A percentile compares a stretch with the other conserved stretches of the same genome.
Evolutionary conservation across 371 early-diverging fungal genomes (phyloP).

Genomic region (Zychaea mexicana): DNA sequence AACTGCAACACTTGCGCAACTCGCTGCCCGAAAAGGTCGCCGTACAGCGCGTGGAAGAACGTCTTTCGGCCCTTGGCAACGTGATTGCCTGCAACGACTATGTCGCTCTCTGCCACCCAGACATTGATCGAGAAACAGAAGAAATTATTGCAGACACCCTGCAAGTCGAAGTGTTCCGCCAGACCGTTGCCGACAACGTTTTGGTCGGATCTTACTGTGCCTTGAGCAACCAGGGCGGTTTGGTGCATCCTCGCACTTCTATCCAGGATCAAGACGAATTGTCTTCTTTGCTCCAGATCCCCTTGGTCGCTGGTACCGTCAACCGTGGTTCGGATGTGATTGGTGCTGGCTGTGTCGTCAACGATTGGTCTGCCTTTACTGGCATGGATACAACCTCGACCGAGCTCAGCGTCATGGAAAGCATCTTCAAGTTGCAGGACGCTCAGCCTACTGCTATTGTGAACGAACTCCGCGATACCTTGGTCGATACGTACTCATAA

Average conservation of each 20-base stretch:
- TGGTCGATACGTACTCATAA: constrained; percentile 89
- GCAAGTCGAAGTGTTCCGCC: constrained; percentile 98
- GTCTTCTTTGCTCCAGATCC: constrained; percentile 96
- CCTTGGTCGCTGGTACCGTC: constrained; percentile 99
- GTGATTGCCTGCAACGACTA: constrained; percentile 99
- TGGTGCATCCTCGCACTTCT: constrained; percentile 96
- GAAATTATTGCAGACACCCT: constrained; percentile 98
- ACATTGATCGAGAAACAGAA: constrained; percentile 98
- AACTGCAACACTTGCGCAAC: constrained; percentile 98
- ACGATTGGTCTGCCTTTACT: constrained; percentile 99
- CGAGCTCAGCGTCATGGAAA: constrained; percentile 98
- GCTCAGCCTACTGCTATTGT: constrained; percentile 90
- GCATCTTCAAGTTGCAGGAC: constrained; percentile 97
- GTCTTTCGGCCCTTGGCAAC: constrained; percentile 99
- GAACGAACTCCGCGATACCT: constrained; percentile 90
- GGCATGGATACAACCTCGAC: constrained; percentile 98
- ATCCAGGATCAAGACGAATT: constrained; percentile 99
- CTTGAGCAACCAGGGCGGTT: constrained; percentile 98
- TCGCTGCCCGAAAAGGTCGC: constrained; percentile 95
- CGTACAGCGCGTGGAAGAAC: constrained; percentile 98
- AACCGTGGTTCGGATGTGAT: constrained; percentile 99
- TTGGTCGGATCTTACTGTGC: constrained; percentile 99
- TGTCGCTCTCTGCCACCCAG: constrained; percentile 99
- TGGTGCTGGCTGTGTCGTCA: constrained; percentile 98
- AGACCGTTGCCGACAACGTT: constrained; percentile 98